phyloP scores from a whole-genome alignment of 345 rosid genomes.

The Eucalyptus globulus region DNA sequence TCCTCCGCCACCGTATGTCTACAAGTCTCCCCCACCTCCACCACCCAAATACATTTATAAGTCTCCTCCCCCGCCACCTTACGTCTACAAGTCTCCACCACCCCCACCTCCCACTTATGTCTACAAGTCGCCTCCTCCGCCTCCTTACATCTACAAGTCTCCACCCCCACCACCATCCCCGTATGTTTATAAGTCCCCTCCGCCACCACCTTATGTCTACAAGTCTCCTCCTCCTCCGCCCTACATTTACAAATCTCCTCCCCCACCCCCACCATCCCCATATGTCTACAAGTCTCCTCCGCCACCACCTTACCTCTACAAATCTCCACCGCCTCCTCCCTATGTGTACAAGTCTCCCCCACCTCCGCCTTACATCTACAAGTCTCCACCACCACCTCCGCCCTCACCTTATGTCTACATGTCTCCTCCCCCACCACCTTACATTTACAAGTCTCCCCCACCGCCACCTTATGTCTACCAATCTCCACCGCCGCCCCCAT shows the following conservation, averaged over 20 bases:
- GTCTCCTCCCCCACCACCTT: constrained; percentile 22
- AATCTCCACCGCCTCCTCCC: constrained; percentile 4
- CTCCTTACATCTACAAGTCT: not conserved
- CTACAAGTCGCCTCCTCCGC: constrained; percentile 5
- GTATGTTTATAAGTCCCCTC: not conserved
- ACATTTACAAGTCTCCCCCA: constrained; percentile 13
- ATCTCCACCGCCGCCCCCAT: not conserved
- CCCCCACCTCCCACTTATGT: not conserved
- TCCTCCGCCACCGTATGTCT: not conserved
- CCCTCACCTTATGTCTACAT: constrained; percentile 2
- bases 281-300: not conserved
- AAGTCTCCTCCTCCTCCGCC: not conserved
- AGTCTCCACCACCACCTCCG: constrained; percentile 24
- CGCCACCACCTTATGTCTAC: not conserved
- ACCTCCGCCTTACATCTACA: constrained; percentile 8
- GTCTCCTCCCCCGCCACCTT: constrained; percentile 26
- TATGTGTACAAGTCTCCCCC: not conserved
- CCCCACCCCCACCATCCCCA: not conserved
- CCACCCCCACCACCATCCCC: not conserved
- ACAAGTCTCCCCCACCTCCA: not conserved
- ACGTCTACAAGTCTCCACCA: not conserved
- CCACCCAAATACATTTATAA: constrained; percentile 11
- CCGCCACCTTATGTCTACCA: constrained; percentile 13
- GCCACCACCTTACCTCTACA: not conserved
- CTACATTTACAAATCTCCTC: not conserved